These are phyloP conservation scores for Cyclotella choctawhatcheeana DNA, from an alignment of 108 stramenopile species.

Conservation along the genomic window DNA sequence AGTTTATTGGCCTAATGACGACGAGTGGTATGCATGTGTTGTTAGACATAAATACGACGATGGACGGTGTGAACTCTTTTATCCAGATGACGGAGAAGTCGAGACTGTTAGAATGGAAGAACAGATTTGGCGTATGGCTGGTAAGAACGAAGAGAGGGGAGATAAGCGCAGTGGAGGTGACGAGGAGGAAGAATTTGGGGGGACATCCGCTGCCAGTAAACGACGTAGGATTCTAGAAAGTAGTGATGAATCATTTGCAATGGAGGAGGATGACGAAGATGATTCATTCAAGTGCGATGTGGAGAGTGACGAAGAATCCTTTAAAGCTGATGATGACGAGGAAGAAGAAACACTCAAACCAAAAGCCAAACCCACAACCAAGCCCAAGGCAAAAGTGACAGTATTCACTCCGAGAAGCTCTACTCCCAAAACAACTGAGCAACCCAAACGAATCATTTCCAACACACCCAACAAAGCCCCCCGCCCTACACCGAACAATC, in stretches of 20 bases:
- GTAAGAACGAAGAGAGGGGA: background rate
- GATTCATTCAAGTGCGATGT: conserved; percentile 20
- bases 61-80: no score
- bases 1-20: no score
- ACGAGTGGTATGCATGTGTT: no score
- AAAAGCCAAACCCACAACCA: background rate
- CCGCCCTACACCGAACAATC: conserved; percentile 15
- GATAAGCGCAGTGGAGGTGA: background rate
- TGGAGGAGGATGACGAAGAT: conserved; percentile 37
- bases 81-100: no score
- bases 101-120: no score
- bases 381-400: background rate
- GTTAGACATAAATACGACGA: no score
- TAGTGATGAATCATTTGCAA: conserved; percentile 37
- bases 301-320: conserved; percentile 30
- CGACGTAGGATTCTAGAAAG: conserved; percentile 28
- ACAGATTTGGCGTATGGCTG: no score
- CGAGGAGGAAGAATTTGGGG: background rate
- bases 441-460: background rate
- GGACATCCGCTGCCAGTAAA: background rate
- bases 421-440: background rate
- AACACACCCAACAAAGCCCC: background rate
- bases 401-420: no score
- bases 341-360: background rate
- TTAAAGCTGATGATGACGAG: conserved; percentile 52